Base-by-base conservation (phyloP, 495 filamentous ascomycete species). In the Aspergillus haitiensis region DNA sequence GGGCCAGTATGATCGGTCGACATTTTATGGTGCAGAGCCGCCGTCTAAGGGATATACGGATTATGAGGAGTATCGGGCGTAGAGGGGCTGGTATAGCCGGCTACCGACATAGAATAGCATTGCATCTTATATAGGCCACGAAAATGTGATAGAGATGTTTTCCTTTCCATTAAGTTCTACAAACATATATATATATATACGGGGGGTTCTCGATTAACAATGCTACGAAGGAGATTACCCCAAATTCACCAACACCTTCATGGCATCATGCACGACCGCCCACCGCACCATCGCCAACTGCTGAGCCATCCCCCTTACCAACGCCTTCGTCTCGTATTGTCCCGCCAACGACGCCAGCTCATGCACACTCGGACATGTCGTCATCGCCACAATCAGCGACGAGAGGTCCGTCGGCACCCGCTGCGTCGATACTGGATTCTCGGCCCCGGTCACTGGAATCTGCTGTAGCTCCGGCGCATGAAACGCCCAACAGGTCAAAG, bases 21-120 rank as follows among this genome's bases (percentile, higher is more conserved):
- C 78, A 0, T 91, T 91, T 61, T 91, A 91, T 60, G 57, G 64
- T 4, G 69, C 77, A 13, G 61, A 75, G 7, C 67, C 72, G 34
- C 64, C 70, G 1, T 50, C 66, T 51, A 75, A 77, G 56, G 89
- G 89, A n/a, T 92, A 90, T 67, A 80, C 75, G 4, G 85, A 87
- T 64, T 87, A 87, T 62, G 75, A 79, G 48, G 47, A 27, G 46
- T 10, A 53, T 48, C 34, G 21, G 21, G 21, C 21, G 21, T 27
- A 27, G 21, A 27, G 3, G 21, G 21, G 21, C 21, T 27, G 21
- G 21, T 27, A 27, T 27, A 27, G 21, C 21, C 21, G 3, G 21
- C 21, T 27, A 27, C 21, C 1, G 21, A 27, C 21, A 27, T 27
- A 27, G 21, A 27, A 27, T 27, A 27, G 21, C 21, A 27, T 27